Evolutionary conservation across 2,329 filamentous ascomycete genomes (phyloP).

Genomic region (Cladosporium phlei): DNA sequence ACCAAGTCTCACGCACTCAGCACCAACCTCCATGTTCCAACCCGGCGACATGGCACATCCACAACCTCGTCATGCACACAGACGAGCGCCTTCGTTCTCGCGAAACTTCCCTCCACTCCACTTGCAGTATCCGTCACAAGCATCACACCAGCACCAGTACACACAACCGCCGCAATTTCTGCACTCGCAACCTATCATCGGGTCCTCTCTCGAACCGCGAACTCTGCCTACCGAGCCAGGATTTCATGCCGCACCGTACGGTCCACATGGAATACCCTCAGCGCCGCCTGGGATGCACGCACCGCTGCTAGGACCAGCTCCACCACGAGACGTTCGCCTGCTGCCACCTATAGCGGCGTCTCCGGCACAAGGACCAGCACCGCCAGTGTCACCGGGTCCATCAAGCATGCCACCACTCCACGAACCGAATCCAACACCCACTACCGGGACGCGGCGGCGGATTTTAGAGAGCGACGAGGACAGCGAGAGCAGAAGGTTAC

Average conservation of each 20-base stretch:
- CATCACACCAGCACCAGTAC: no score
- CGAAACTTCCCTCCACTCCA: constrained; percentile 15
- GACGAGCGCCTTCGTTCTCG: constrained; percentile 9
- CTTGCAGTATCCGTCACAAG: constrained; percentile 10
- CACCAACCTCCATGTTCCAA: constrained; percentile 19
- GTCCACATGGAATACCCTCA: no score
- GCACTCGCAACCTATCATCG: not conserved
- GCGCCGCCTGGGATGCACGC: not conserved
- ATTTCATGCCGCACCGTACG: not conserved
- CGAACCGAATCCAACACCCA: not conserved
- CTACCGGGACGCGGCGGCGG: not conserved
- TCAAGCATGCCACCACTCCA: not conserved
- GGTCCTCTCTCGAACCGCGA: not conserved
- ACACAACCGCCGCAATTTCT: constrained; percentile 13
- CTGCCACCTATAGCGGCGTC: constrained; percentile 24
- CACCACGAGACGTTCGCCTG: constrained; percentile 16
- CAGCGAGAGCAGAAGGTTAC: constrained; percentile 14
- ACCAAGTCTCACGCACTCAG: constrained; percentile 18
- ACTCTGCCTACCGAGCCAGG: not conserved
- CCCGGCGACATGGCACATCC: constrained; percentile 14
- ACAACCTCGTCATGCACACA: constrained; percentile 15
- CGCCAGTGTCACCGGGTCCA: constrained; percentile 9
- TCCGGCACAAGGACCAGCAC: not conserved
- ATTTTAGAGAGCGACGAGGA: constrained; percentile 21
- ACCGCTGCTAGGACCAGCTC: constrained; percentile 10